Base-by-base conservation (phyloP, 1,284 basidiomycete genomes). In the Apiotrichum montevideense region DNA sequence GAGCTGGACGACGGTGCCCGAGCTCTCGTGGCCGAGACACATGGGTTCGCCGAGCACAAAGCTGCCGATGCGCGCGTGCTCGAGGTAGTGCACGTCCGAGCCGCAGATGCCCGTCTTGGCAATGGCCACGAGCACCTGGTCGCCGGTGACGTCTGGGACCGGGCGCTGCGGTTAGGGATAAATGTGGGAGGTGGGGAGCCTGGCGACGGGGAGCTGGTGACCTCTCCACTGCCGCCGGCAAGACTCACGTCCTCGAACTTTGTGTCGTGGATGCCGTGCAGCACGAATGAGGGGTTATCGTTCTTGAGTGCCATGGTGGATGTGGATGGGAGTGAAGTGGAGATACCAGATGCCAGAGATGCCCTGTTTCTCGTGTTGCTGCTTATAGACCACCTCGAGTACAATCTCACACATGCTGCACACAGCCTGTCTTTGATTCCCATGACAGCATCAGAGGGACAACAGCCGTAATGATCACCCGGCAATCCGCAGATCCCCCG, bases 91-190 rank as follows among this genome's bases (percentile, higher is more conserved):
- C 75, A 87, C 88, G 80, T 94, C 91, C 54, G 87, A 90, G 43
- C 90, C 90, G 75, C 91, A 95, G 65, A 94, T 90, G 54, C 90
- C 90, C n/a, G 91, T 93, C 77, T 95, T 93, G 75, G 89, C 88
- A 45, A 97, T 87, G 67, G 88, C 82, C 52, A 98, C 84, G 39
- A 97, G 84, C 46, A 94, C 91, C 68, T 96, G 87, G 67, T 88
- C 81, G 57, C 80, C 81, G 37, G 79, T 78, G 63, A 89, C 87
- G 61, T 87, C 81, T 40, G 90, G 90, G 62, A 96, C 81, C 9
- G 87, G 85, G 6, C 89, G 81, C 66, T 90, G 58, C 4, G 48
- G 48, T 49, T 7, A 40, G 48, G 13, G 21, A 21, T 21, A 21
- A 21, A 21, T 21, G 21, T 21, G 21, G 21, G 21, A 21, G 21